phyloP scores from a whole-genome alignment of 2,329 filamentous ascomycete genomes.

The Xylariaceae sp. region DNA sequence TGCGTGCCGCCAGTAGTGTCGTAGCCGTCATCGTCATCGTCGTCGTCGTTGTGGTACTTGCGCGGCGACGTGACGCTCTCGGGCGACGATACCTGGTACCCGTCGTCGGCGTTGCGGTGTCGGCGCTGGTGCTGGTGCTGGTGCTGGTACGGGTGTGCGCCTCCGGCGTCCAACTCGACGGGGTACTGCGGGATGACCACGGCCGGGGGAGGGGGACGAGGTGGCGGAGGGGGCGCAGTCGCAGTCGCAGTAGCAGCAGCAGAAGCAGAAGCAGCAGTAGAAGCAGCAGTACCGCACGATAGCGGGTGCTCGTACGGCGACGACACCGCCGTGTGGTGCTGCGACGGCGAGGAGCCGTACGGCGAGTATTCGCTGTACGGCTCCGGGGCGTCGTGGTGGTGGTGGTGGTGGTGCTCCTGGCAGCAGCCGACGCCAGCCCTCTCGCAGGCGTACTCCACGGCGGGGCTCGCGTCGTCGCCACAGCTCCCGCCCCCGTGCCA shows the following conservation, averaged over 20 bases:
- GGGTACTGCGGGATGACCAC: no score
- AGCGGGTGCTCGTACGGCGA: not conserved
- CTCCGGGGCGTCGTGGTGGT: not conserved
- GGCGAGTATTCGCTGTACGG: no score
- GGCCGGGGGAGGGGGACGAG: not conserved
- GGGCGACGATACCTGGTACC: no score
- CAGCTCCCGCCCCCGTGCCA: not conserved
- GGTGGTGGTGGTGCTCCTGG: not conserved
- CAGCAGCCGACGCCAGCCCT: no score
- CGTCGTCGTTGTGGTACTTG: not conserved
- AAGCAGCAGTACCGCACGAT: not conserved
- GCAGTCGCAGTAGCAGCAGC: not conserved
- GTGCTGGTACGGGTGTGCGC: not conserved
- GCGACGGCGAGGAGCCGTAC: not conserved
- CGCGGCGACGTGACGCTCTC: no score
- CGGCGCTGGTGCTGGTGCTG: not conserved
- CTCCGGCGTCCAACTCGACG: not conserved
- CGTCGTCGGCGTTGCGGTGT: no score
- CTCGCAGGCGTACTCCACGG: no score
- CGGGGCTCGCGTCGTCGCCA: not conserved
- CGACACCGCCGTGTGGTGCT: not conserved
- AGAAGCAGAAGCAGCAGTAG: not conserved
- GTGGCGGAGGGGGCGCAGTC: not conserved
- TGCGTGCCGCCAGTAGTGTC: not conserved
- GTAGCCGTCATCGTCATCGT: not conserved